These are phyloP conservation scores for Castanea sativa DNA, from an alignment of 306 rosid species.

Conservation along the genomic window DNA sequence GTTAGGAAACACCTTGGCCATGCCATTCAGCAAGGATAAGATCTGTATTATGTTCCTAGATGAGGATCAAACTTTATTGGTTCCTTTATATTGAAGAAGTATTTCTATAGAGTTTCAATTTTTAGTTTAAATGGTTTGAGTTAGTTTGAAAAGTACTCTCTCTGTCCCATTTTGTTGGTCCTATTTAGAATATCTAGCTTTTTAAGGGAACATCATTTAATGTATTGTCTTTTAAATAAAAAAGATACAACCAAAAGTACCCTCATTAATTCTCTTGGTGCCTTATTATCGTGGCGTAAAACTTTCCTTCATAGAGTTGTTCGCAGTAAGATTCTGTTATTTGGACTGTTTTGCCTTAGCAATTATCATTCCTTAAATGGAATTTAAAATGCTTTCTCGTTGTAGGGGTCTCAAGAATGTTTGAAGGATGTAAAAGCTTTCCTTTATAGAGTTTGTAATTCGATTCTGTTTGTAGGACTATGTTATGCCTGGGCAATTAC, in stretches of 20 bases:
- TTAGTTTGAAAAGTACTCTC: no score
- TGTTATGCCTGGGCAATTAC: background rate
- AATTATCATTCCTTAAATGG: background rate
- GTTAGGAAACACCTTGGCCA: background rate
- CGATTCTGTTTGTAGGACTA: background rate
- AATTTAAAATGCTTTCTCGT: constrained; percentile 23
- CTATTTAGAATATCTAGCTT: no score
- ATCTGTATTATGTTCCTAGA: background rate
- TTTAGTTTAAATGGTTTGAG: no score
- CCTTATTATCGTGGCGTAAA: background rate
- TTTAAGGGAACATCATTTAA: no score
- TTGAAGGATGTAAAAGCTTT: constrained; percentile 39
- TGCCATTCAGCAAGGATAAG: background rate
- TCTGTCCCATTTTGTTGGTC: no score
- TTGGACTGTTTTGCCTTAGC: background rate
- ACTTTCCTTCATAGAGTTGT: background rate
- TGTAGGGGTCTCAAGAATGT: constrained; percentile 84
- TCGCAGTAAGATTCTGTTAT: background rate
- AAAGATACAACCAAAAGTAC: no score
- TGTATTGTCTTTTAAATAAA: no score
- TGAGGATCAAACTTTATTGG: background rate
- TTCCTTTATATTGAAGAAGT: no score
- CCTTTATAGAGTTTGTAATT: no score
- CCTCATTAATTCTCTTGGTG: background rate
- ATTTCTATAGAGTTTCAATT: no score